Evolutionary conservation across 805 yeast species (phyloP).

Genomic region (Pichia scutulata): DNA sequence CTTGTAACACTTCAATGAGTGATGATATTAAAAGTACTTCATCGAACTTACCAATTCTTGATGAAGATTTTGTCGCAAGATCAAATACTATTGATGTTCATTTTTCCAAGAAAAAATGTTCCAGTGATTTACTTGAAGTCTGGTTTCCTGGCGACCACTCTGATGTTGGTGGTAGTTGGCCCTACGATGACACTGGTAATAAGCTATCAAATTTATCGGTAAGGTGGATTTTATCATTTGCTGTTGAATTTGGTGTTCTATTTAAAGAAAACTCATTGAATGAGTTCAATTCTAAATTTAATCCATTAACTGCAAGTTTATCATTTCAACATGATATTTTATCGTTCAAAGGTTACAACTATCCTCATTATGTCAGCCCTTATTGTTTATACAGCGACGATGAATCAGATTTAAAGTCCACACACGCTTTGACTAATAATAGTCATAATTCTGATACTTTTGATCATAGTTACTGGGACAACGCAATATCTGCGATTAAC

Average conservation of each 20-base stretch:
- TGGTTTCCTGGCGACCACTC: constrained; percentile 70
- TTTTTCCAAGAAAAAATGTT: constrained; percentile 4
- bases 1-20: constrained; percentile 5
- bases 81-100: constrained; percentile 16
- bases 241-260: constrained; percentile 41
- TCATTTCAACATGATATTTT: constrained; percentile 48
- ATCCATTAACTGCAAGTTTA: constrained; percentile 35
- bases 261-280: constrained; percentile 36
- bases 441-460: not conserved
- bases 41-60: not conserved
- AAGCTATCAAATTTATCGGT: constrained; percentile 43
- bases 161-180: constrained; percentile 67
- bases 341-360: constrained; percentile 18
- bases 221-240: constrained; percentile 55
- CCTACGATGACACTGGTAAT: constrained; percentile 37
- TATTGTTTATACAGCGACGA: not conserved
- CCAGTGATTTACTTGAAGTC: constrained; percentile 39
- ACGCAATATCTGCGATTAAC: not conserved
- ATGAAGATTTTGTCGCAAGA: constrained; percentile 9
- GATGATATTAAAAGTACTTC: not conserved
- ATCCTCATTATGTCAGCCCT: constrained; percentile 1
- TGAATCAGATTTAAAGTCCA: not conserved
- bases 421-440: not conserved
- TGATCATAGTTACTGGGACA: too few species aligned
- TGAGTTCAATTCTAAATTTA: constrained; percentile 33